Evolutionary conservation across 225 moss, liverwort and hornwort genomes (phyloP).

Genomic region (Pleurozium schreberi): DNA sequence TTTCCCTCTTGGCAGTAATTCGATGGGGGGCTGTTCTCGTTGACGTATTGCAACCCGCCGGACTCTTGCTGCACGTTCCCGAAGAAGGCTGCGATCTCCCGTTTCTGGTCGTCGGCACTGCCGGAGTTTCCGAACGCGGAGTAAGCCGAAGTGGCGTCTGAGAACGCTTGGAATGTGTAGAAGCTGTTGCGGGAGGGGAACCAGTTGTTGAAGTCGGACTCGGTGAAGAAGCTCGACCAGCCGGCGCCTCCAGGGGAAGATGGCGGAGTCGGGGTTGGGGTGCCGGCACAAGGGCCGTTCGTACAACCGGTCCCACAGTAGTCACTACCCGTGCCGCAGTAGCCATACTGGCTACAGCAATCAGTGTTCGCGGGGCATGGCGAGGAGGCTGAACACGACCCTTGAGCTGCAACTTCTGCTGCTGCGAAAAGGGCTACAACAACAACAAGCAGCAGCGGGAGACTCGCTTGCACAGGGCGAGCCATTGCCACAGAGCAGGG

Average conservation of each 20-base stretch:
- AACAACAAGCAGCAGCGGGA: neutral
- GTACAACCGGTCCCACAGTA: slow-evolving; percentile 4
- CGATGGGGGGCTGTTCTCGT: neutral
- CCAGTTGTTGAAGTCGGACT: slow-evolving; percentile 2
- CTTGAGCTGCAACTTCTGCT: neutral
- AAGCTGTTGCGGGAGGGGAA: slow-evolving; percentile 7
- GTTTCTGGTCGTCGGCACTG: slow-evolving; percentile 2
- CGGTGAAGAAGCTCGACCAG: slow-evolving; percentile 3
- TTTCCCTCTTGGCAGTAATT: neutral
- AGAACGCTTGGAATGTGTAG: slow-evolving; percentile 10
- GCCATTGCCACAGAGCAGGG: neutral
- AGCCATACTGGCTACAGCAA: slow-evolving; percentile 8
- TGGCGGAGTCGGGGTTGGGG: neutral
- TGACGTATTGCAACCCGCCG: neutral
- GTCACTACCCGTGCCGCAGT: neutral
- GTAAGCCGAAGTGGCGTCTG: neutral
- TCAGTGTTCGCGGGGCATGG: neutral
- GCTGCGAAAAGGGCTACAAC: neutral
- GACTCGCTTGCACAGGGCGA: neutral
- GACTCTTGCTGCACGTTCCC: slow-evolving; percentile 27
- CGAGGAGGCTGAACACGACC: neutral
- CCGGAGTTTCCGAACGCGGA: slow-evolving; percentile 2
- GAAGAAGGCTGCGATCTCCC: slow-evolving; percentile 31
- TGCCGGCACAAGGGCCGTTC: slow-evolving; percentile 8
- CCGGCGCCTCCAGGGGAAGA: neutral